Evolutionary conservation across 2,329 filamentous ascomycete genomes (phyloP), one percentile per base, ranked within the genome.

Genomic region (Aspergillus hortae): DNA sequence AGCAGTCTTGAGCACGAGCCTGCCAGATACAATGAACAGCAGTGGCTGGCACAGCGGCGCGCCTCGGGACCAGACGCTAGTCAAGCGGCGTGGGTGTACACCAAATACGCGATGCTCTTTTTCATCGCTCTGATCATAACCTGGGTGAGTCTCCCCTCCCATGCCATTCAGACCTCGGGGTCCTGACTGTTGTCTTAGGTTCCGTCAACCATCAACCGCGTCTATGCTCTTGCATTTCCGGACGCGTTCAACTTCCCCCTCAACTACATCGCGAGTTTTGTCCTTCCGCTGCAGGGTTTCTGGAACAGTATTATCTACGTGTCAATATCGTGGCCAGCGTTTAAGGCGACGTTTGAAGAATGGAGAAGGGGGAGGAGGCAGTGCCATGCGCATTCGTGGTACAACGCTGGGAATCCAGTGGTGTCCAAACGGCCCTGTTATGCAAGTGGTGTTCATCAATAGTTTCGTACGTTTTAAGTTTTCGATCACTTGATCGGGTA

Each of bases 291-390:
- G 0, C 90, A 95, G 66, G 90, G 90, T 0, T 88, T 92, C 62
- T 94, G 89, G 89, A 95, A 95, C 67, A 82, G 85, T 15, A 69
- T 88, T 52, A 90, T 95, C 59, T 95, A 94, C 69, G 72, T 84
- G 14, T 78, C 82, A 10, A 90, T 87, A 1, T 89, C 86, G 5
- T 82, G 84, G 77, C 71, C 80, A 46, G 85, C 85, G 0, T 85
- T 84, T 64, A 79, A 79, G 64, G 12, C 44, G 12, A 35, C 45
- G n/a, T 54, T 51, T 45, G 15, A n/a, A 14, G 25, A 49, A 4
- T 15, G 48, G 70, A 71, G 30, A n/a, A 27, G 10, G 23, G 21
- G 41, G 14, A 32, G 32, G 38, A n/a, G 41, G 27, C n/a, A 21
- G 17, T 25, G 15, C 44, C 14, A 36, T 11, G 14, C 3, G 41